These are phyloP conservation scores for Ogataea henricii DNA, from an alignment of 805 yeast genomes.

Conservation along the genomic window DNA sequence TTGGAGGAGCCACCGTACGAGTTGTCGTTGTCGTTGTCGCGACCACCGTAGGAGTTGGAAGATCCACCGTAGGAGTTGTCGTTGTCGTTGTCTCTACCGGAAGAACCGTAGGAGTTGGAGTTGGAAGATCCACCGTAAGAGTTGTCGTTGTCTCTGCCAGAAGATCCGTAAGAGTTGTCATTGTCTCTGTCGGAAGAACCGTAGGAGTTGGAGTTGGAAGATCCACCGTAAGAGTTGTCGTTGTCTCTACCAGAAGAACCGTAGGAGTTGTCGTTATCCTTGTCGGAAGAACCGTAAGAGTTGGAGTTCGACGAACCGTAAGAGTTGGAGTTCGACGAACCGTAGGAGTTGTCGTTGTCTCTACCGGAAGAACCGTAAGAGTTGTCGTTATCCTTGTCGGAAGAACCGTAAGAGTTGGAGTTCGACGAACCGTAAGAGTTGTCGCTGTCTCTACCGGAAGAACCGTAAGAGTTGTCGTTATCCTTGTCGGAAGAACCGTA, in stretches of 20 bases:
- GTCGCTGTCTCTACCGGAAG: conserved; percentile 23
- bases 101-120: conserved; percentile 25
- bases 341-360: conserved; percentile 30
- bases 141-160: conserved; percentile 19
- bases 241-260: conserved; percentile 26
- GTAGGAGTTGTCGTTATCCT: too few relatives aligned
- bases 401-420: conserved; percentile 34
- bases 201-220: conserved; percentile 8
- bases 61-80: conserved; percentile 29
- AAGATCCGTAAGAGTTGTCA: conserved; percentile 21
- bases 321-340: conserved; percentile 34
- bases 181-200: conserved; percentile 15
- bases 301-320: conserved; percentile 27
- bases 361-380: conserved; percentile 38
- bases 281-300: conserved; percentile 35
- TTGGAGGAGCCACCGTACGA: conserved; percentile 13
- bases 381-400: too few relatives aligned
- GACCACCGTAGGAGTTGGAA: conserved; percentile 5
- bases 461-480: conserved; percentile 38
- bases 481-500: too few relatives aligned
- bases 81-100: conserved; percentile 20
- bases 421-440: conserved; percentile 36
- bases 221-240: conserved; percentile 22
- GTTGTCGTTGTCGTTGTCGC: conserved; percentile 28
- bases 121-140: conserved; percentile 29